Base-by-base conservation (phyloP, 2,329 filamentous ascomycete genomes). In the Aspergillus niger region DNA sequence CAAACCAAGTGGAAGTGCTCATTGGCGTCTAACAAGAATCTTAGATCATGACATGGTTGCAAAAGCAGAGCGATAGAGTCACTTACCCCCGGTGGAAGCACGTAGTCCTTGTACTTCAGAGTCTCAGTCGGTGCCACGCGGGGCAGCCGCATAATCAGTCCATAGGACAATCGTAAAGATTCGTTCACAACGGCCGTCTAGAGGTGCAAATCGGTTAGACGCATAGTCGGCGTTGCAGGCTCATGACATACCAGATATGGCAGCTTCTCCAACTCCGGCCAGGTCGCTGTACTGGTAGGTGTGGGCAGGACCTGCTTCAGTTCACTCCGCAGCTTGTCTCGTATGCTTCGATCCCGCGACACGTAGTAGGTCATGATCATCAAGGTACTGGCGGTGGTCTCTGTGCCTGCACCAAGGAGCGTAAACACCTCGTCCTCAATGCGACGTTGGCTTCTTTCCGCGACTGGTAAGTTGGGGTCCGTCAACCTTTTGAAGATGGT, bases 371-470 rank as follows among this genome's bases (percentile, higher is more conserved):
- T 67, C 5, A 70, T 65, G 2, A 76, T 60, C 2, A 68, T 66
- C 50, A 77, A 62, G 6, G 69, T 60, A 32, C 72, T 68, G 0
- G 70, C 69, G 2, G 74, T 77, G 0, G 75, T 76, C 57, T 77
- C 75, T 0, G 69, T 77, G 0, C 75, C 75, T 3, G 74, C 74
- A 5, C 62, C 67, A n/a, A 76, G 61, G 2, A 76, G 57, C 24
- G 70, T 58, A 3, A 70, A 64, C 7, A 69, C 67, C 48, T 77
- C 75, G 53, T 75, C 72, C 20, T 70, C 63, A 8, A 77, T 52
- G 0, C 74, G 69, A 59, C 69, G 66, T 5, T 69, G 50, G 0
- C 62, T 73, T 47, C 76, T 77, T 53, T 82, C 79, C 4, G 76
- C 64, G 0, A 62, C 67, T 10, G 69, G 75, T 20, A 82, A 52